These are phyloP conservation scores for Candida gorgasii DNA, from an alignment of 805 yeast species.

Conservation along the genomic window DNA sequence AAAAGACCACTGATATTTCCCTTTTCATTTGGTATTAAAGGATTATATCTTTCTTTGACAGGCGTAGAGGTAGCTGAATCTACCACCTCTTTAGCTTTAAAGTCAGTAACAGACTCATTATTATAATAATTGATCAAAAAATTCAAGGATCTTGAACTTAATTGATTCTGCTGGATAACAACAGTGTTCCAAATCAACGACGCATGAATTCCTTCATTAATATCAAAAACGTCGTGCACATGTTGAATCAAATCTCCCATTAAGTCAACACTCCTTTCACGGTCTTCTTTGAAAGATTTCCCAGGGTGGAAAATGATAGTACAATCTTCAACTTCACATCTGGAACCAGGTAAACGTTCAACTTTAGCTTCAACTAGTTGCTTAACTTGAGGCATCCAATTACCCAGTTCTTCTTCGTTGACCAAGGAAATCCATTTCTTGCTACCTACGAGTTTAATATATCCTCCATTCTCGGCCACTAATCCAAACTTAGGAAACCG, in stretches of 20 bases:
- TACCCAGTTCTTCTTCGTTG: slow-evolving; percentile 44
- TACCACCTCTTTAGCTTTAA: slow-evolving; percentile 21
- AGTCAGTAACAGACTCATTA: slow-evolving; percentile 24
- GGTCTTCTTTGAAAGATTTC: slow-evolving; percentile 56
- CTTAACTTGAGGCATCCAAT: slow-evolving; percentile 61
- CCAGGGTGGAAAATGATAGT: slow-evolving; percentile 78
- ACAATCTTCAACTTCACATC: slow-evolving; percentile 71
- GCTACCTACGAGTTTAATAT: slow-evolving; percentile 54
- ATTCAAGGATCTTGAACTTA: slow-evolving; percentile 56
- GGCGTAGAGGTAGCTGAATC: slow-evolving; percentile 16
- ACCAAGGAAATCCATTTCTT: slow-evolving; percentile 64
- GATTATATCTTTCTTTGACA: slow-evolving; percentile 9
- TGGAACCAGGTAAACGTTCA: slow-evolving; percentile 81
- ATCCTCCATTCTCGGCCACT: slow-evolving; percentile 90
- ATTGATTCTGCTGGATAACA: slow-evolving; percentile 66
- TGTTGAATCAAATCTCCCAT: slow-evolving; percentile 87
- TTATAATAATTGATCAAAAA: slow-evolving; percentile 46
- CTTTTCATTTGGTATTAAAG: not conserved
- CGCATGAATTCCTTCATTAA: slow-evolving; percentile 62
- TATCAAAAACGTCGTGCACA: slow-evolving; percentile 71
- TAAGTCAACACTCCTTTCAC: slow-evolving; percentile 62
- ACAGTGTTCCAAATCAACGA: slow-evolving; percentile 67
- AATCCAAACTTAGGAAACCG: slow-evolving; percentile 72
- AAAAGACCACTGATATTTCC: slow-evolving; percentile 31
- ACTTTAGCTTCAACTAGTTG: slow-evolving; percentile 58